Conservation (phyloP, 805 yeast species). For the Sugiyamaella lignohabitans region DNA sequence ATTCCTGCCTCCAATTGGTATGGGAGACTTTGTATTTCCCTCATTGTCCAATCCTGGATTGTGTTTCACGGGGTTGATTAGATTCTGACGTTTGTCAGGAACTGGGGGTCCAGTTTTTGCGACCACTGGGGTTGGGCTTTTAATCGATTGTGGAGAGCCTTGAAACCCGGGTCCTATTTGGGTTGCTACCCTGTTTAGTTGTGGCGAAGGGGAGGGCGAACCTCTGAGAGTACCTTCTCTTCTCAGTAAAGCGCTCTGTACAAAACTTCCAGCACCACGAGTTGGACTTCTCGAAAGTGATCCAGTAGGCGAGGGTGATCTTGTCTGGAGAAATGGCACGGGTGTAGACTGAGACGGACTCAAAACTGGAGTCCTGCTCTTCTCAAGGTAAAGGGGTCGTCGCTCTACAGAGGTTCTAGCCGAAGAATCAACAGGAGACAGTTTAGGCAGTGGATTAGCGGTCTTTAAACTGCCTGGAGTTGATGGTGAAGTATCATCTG, state of each 20-base stretch:
- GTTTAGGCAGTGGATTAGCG: background rate
- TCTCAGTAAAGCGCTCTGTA: conserved; percentile 26
- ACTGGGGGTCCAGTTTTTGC: background rate
- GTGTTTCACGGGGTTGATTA: too few relatives aligned
- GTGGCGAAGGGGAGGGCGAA: background rate
- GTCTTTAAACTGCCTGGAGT: too few relatives aligned
- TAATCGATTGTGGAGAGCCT: background rate
- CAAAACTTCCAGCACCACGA: conserved; percentile 21
- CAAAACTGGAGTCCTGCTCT: conserved; percentile 3
- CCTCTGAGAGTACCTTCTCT: conserved; percentile 19
- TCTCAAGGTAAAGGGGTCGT: conserved; percentile 4
- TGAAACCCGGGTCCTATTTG: background rate
- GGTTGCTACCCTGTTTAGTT: too few relatives aligned
- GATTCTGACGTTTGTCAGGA: background rate
- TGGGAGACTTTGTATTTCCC: too few relatives aligned
- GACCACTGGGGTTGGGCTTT: background rate
- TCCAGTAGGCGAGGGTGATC: conserved; percentile 4
- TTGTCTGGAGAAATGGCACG: background rate
- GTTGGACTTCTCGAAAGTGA: conserved; percentile 19
- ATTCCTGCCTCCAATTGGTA: too few relatives aligned
- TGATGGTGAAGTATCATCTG: background rate
- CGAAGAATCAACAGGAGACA: background rate
- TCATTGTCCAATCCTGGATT: too few relatives aligned
- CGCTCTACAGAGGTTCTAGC: background rate
- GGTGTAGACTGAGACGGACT: background rate